Evolutionary conservation across 108 stramenopile species (phyloP).

Genomic region (Stephanodiscus minutulus): DNA sequence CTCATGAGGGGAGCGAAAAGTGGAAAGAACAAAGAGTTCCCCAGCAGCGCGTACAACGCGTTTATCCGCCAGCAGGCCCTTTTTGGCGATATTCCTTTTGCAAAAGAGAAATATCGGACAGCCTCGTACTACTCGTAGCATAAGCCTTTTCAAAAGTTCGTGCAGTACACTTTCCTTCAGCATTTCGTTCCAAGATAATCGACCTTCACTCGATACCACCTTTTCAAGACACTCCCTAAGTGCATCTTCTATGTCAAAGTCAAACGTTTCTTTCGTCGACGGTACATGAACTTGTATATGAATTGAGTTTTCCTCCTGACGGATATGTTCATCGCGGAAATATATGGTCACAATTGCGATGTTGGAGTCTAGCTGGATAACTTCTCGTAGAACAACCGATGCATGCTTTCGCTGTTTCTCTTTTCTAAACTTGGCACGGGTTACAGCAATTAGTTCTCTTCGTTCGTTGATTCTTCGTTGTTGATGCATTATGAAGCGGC

Average conservation of each 20-base stretch:
- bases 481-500: conserved; percentile 24
- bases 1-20: conserved; percentile 50
- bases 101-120: conserved; percentile 50
- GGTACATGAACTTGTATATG: conserved; percentile 45
- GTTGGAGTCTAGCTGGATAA: conserved; percentile 29
- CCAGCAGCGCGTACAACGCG: conserved; percentile 19
- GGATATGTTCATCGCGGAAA: conserved; percentile 22
- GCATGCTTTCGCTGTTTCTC: conserved; percentile 10
- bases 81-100: conserved; percentile 44
- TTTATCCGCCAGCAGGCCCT: conserved; percentile 43
- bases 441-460: conserved; percentile 22
- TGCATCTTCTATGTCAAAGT: conserved; percentile 36
- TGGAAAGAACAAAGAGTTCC: conserved; percentile 43
- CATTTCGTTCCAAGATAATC: conserved; percentile 49
- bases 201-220: conserved; percentile 31
- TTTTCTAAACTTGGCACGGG: conserved; percentile 26
- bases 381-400: conserved; percentile 34
- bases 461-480: conserved; percentile 12
- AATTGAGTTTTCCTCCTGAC: conserved; percentile 23
- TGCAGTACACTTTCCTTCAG: conserved; percentile 24
- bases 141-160: conserved; percentile 31
- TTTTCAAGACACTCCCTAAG: conserved; percentile 49
- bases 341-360: conserved; percentile 29
- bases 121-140: conserved; percentile 32
- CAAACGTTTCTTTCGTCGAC: conserved; percentile 41